Base-by-base conservation (phyloP, 192 early-diverging fungal species). In the Coemansia sp. region DNA sequence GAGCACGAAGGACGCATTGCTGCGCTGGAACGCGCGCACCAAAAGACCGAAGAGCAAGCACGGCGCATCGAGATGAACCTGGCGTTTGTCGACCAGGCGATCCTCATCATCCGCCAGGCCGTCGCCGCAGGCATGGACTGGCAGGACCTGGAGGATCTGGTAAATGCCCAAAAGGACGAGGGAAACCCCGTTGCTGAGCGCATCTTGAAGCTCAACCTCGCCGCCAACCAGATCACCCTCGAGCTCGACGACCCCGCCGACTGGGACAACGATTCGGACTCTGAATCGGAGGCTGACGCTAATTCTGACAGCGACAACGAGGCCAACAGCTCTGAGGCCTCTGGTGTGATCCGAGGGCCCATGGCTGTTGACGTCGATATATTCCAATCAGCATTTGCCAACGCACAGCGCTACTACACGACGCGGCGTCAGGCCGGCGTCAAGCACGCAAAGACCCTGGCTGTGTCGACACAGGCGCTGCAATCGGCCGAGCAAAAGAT, bases 111-210 rank as follows among this genome's bases (percentile, higher is more conserved):
- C 53, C 82, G 93, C 25, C 83, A 85, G 58, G 93, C 91, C 23
- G 83, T 97, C 6, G 91, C 91, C 6, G 82, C 83, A 19, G 90
- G 92, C 4, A 94, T 97, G 87, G 95, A 97, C 64, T 99, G 97
- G 97, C 78, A 80, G 49, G 97, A 99, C 64, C 74, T 99, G 5
- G 88, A 86, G 41, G 87, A 93, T 47, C 70, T 95, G 26, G 83
- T 99, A 2, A 68, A 77, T 24, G 89, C 94, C 26, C 93, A 97
- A 58, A 80, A 81, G 62, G 82, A 73, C 17, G 72, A 77, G 19
- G 84, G 82, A 3, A 94, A 92, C 43, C 85, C 87, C 0, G 81
- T 97, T 29, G 97, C 97, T 3, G 50, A 77, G 20, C 77, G 87
- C 40, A 90, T 99, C 29, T 60, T 70, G 25, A 60, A 65, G 17